Evolutionary conservation across 2,329 filamentous ascomycete genomes (phyloP).

Genomic region (Ascosphaera apis): DNA sequence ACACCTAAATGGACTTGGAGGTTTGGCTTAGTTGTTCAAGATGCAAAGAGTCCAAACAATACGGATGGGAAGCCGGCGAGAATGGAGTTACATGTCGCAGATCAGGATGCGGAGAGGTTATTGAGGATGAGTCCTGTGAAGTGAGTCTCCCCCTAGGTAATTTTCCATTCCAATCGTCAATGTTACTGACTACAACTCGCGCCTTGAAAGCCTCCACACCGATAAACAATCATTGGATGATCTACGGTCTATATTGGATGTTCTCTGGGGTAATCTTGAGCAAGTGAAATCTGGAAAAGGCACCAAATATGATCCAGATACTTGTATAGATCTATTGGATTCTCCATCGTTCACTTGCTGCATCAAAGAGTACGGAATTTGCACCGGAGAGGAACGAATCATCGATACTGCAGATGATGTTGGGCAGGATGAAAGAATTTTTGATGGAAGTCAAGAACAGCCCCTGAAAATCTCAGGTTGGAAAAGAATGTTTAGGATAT

Average conservation of each 20-base stretch:
- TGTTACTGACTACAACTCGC: constrained; percentile 4
- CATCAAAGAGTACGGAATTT: constrained; percentile 46
- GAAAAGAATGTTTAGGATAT: constrained; percentile 40
- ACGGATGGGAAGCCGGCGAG: constrained; percentile 20
- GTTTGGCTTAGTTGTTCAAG: constrained; percentile 59
- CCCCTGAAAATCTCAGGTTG: constrained; percentile 27
- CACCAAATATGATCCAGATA: constrained; percentile 5
- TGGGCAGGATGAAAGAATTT: constrained; percentile 5
- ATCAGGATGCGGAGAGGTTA: constrained; percentile 31
- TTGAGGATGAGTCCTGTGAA: constrained; percentile 31
- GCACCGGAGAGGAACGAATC: constrained; percentile 12
- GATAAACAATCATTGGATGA: constrained; percentile 24
- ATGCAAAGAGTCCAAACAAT: constrained; percentile 21
- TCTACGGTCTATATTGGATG: constrained; percentile 48
- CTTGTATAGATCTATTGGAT: constrained; percentile 13
- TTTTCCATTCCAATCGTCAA: not conserved
- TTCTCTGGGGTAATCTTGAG: constrained; percentile 69
- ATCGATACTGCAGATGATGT: constrained; percentile 9
- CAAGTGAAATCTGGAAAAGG: constrained; percentile 34
- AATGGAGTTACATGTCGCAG: constrained; percentile 48
- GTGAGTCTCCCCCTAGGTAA: constrained; percentile 19
- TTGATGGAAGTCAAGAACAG: constrained; percentile 14
- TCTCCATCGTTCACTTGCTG: constrained; percentile 47
- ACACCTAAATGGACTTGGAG: constrained; percentile 50
- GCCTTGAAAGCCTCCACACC: constrained; percentile 28